Evolutionary conservation across 2,329 filamentous ascomycete species (phyloP), one percentile per base, ranked within the genome.

Genomic region (Paecilomyces niveus): DNA sequence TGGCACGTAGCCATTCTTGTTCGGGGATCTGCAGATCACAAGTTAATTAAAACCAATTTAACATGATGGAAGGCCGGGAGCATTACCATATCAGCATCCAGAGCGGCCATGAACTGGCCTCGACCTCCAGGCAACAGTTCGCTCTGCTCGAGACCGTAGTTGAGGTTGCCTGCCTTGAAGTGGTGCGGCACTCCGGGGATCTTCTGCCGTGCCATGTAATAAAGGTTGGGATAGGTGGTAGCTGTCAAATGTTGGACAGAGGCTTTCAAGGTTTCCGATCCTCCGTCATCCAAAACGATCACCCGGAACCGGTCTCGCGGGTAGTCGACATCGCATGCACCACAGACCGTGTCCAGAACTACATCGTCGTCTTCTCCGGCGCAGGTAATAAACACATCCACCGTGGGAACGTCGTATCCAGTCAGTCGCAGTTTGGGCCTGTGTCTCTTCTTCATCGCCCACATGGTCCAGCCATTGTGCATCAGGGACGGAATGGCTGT

Each of bases 81-180:
- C 55, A 60, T 63, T 62, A 70, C 68, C 85, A 88, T 88, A 67
- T 88, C 85, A 21, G 85, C 85, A 66, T 88, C 85, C 33, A 88
- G 73, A 45, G 82, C 82, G n/a, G 84, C 85, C 67, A 87, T 82
- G 68, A 78, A 86, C 64, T 82, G 76, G 49, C 77, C 76, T n/a
- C 81, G 75, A 24, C 83, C 83, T 18, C 81, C 82, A 1, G 81
- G 80, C 32, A 85, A 71, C n/a, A 71, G 66, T 15, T 76, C 74
- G 3, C 79, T 75, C 57, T 79, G 75, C 15, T 83, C 79, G 21
- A 84, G 70, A 33, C 82, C 85, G 58, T 83, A 82, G 70, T 86
- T 87, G 56, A 87, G 73, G 66, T 87, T 87, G 55, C 85, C 84
- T 1, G 85, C 83, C 74, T 87, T 87, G 76, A 84, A 86, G 66